These are phyloP conservation scores for Lophiotrema nucula DNA, from an alignment of 495 filamentous ascomycete species.

Conservation along the genomic window DNA sequence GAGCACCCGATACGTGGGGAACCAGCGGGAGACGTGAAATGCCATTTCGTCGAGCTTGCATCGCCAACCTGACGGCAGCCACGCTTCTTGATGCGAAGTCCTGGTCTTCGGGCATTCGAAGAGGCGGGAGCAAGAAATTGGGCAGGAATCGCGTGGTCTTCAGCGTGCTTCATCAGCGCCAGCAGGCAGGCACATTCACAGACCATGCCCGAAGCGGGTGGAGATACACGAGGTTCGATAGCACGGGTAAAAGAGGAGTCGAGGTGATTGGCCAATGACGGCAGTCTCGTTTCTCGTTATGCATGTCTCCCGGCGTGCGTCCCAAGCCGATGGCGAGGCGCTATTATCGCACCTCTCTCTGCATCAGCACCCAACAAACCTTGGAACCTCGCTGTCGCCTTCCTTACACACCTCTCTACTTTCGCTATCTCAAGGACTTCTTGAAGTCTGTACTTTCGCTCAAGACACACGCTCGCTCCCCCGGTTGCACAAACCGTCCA, in stretches of 20 bases:
- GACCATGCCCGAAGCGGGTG: not conserved
- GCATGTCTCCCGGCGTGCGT: not conserved
- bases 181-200: not conserved
- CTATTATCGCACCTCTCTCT: not conserved
- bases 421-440: not conserved
- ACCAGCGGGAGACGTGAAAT: too few species aligned
- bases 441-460: not conserved
- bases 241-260: not conserved
- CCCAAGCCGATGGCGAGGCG: not conserved
- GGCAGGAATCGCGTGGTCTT: too few species aligned
- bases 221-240: not conserved
- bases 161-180: not conserved
- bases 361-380: not conserved
- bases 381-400: not conserved
- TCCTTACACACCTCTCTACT: too few species aligned
- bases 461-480: not conserved
- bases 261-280: not conserved
- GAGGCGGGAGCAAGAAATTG: too few species aligned
- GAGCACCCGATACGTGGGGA: too few species aligned
- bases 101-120: too few species aligned
- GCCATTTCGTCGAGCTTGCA: too few species aligned
- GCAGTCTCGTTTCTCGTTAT: not conserved
- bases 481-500: not conserved
- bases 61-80: too few species aligned
- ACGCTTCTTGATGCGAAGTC: too few species aligned